Percentiles rank a stretch among this genome's conserved stretches.
Conservation (phyloP, 1,284 basidiomycete species). For the Ustilago nuda region DNA sequence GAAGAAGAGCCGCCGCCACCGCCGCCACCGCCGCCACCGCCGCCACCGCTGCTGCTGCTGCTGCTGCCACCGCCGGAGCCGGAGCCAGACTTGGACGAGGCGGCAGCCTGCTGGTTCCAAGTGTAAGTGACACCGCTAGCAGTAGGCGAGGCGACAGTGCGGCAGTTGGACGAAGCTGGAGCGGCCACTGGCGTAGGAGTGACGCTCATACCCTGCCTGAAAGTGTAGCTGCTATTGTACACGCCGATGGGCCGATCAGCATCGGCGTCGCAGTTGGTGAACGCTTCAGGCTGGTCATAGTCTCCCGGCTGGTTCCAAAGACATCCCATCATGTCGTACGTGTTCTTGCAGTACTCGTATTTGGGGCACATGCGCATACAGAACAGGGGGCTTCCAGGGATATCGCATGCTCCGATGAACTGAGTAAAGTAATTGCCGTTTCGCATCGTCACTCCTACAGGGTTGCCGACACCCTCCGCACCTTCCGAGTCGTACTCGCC, state of each 20-base stretch:
- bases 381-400: constrained; percentile 56
- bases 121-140: constrained; percentile 61
- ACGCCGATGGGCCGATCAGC: constrained; percentile 55
- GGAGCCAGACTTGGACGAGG: constrained; percentile 9
- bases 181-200: constrained; percentile 55
- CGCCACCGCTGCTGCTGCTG: background rate
- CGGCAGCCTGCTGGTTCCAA: constrained; percentile 52
- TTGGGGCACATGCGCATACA: constrained; percentile 58
- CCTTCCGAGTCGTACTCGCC: constrained; percentile 54
- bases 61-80: background rate
- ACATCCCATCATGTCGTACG: constrained; percentile 61
- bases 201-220: constrained; percentile 52
- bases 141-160: constrained; percentile 45
- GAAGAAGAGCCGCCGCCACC: constrained; percentile 5
- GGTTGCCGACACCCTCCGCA: constrained; percentile 59
- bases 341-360: constrained; percentile 60
- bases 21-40: constrained; percentile 4
- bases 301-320: constrained; percentile 52
- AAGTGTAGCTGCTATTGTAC: constrained; percentile 60
- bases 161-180: constrained; percentile 57
- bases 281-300: constrained; percentile 55
- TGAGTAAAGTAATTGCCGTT: constrained; percentile 56
- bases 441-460: constrained; percentile 56
- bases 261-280: constrained; percentile 61
- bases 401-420: constrained; percentile 64